Conservation (phyloP, 805 yeast genomes). For the Candida germanica region DNA sequence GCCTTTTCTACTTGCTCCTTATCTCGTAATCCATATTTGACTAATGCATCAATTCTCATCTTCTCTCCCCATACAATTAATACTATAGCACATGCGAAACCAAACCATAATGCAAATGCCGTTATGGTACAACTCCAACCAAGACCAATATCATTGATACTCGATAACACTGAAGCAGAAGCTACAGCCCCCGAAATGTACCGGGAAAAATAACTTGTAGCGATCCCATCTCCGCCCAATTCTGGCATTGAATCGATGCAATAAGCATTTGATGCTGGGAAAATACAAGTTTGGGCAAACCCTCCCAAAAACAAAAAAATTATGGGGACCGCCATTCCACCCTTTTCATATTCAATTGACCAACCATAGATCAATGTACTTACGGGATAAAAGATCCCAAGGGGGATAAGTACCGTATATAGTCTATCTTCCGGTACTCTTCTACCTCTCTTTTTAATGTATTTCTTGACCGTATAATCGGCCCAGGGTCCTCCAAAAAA, state of each 20-base stretch:
- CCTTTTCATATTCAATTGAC: constrained; percentile 45
- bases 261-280: constrained; percentile 54
- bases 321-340: constrained; percentile 56
- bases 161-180: constrained; percentile 46
- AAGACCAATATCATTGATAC: constrained; percentile 48
- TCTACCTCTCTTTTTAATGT: constrained; percentile 39
- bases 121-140: constrained; percentile 57
- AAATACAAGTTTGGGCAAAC: constrained; percentile 48
- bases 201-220: constrained; percentile 50
- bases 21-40: constrained; percentile 18
- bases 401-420: constrained; percentile 35
- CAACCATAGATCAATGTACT: constrained; percentile 52
- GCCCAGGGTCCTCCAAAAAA: constrained; percentile 53
- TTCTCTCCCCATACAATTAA: constrained; percentile 40
- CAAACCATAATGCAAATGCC: constrained; percentile 41
- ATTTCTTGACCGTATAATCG: constrained; percentile 44
- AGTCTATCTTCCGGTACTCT: constrained; percentile 55
- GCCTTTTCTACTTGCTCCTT: not conserved
- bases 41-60: constrained; percentile 23
- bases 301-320: constrained; percentile 48
- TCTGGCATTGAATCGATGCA: constrained; percentile 58
- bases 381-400: constrained; percentile 45
- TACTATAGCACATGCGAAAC: constrained; percentile 27
- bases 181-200: constrained; percentile 51
- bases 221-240: constrained; percentile 54